Percentiles rank a stretch among this genome's conserved stretches.
Conservation (phyloP, 495 filamentous ascomycete species). For the Talaromyces borbonicus region DNA sequence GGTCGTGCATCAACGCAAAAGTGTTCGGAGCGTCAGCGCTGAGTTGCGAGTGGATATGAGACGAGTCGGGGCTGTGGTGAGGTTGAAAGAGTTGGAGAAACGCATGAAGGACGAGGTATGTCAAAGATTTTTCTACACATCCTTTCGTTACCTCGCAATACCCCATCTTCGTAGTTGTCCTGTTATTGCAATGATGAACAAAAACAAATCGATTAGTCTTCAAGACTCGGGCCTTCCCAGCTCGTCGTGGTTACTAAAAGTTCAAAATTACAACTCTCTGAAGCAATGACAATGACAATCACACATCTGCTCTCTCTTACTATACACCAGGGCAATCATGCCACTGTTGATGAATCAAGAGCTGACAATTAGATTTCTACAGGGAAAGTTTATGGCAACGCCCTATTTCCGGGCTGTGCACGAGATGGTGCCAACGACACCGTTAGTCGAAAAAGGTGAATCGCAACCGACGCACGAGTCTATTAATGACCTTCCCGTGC, state of each 20-base stretch:
- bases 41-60: conserved; percentile 71
- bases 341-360: not conserved
- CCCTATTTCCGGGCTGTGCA: conserved; percentile 69
- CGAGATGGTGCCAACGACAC: conserved; percentile 65
- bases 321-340: not conserved
- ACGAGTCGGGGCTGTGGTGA: conserved; percentile 78
- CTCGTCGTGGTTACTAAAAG: conserved; percentile 52
- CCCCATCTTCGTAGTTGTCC: too few species aligned
- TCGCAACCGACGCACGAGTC: conserved; percentile 53
- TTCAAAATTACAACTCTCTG: conserved; percentile 39
- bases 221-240: conserved; percentile 57
- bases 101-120: conserved; percentile 63
- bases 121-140: conserved; percentile 15
- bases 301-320: not conserved
- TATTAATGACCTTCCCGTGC: conserved; percentile 84
- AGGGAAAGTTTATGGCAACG: conserved; percentile 69
- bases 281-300: too few species aligned
- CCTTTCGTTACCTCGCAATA: conserved; percentile 11
- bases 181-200: conserved; percentile 60
- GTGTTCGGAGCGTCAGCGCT: conserved; percentile 69
- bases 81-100: conserved; percentile 82
- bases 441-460: conserved; percentile 19
- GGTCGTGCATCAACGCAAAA: conserved; percentile 53
- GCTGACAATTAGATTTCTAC: conserved; percentile 11
- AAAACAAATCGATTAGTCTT: conserved; percentile 99